Conservation (phyloP, 306 rosid species). For the Rubus idaeus region DNA sequence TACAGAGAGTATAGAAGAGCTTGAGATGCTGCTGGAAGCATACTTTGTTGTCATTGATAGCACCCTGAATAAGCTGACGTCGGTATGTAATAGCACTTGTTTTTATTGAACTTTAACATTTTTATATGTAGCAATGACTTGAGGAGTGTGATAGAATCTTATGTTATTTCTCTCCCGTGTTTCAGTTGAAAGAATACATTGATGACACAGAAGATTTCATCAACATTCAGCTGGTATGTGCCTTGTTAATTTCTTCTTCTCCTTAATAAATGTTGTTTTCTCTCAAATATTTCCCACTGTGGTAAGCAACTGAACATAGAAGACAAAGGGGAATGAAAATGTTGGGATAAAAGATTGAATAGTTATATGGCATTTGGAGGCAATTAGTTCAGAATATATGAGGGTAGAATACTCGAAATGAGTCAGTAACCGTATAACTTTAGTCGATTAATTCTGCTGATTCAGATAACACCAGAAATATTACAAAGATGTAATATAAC, state of each 20-base stretch:
- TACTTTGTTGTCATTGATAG: conserved; percentile 97
- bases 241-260: neutral
- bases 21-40: conserved; percentile 98
- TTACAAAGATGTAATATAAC: neutral
- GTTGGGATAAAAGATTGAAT: neutral
- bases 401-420: neutral
- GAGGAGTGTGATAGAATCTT: neutral
- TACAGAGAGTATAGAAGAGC: conserved; percentile 92
- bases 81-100: conserved; percentile 49
- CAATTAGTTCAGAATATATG: neutral
- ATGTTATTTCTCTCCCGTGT: conserved; percentile 28
- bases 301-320: conserved; percentile 4
- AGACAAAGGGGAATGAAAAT: neutral
- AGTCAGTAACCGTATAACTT: neutral
- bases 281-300: neutral
- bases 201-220: conserved; percentile 99
- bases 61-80: conserved; percentile 89
- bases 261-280: neutral
- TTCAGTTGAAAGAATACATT: conserved; percentile 96
- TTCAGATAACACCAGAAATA: neutral
- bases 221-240: conserved; percentile 91
- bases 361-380: neutral
- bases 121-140: neutral
- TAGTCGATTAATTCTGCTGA: neutral
- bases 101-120: conserved; percentile 8